These are phyloP conservation scores for Pseudozyma pruni DNA, from an alignment of 1,284 basidiomycete genomes.

Conservation along the genomic window DNA sequence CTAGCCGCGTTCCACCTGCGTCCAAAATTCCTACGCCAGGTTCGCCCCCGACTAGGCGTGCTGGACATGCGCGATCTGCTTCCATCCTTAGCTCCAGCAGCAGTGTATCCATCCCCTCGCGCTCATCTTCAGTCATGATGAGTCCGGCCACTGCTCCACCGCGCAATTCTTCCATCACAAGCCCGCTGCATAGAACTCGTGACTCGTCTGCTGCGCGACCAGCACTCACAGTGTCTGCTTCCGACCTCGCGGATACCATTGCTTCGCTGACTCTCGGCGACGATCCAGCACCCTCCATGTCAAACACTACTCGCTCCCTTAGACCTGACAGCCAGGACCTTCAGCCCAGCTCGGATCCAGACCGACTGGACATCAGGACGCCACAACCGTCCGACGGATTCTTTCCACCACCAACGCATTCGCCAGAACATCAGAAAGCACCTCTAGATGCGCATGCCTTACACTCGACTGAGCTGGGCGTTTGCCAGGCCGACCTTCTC, in stretches of 20 bases:
- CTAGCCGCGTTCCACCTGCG: neutral
- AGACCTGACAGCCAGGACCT: neutral
- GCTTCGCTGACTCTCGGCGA: conserved; percentile 33
- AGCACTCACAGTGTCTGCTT: conserved; percentile 23
- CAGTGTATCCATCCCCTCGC: conserved; percentile 46
- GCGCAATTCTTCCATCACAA: conserved; percentile 32
- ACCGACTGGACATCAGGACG: conserved; percentile 9
- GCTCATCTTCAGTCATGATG: conserved; percentile 42
- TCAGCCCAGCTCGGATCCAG: neutral
- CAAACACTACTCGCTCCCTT: neutral
- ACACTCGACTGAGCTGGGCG: conserved; percentile 5
- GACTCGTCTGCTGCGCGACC: neutral
- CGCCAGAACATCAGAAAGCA: neutral
- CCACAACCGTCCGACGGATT: conserved; percentile 10
- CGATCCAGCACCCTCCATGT: neutral
- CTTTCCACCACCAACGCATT: conserved; percentile 2
- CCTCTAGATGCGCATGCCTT: neutral
- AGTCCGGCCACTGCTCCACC: conserved; percentile 27
- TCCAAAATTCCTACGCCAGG: neutral
- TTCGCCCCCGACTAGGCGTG: conserved; percentile 16
- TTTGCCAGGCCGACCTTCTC: conserved; percentile 16
- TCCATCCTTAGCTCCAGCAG: conserved; percentile 45
- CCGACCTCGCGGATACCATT: conserved; percentile 50
- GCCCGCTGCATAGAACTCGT: conserved; percentile 14
- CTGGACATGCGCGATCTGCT: conserved; percentile 30